Base-by-base conservation (phyloP, 2,329 filamentous ascomycete genomes). In the Hirsutella rhossiliensis region DNA sequence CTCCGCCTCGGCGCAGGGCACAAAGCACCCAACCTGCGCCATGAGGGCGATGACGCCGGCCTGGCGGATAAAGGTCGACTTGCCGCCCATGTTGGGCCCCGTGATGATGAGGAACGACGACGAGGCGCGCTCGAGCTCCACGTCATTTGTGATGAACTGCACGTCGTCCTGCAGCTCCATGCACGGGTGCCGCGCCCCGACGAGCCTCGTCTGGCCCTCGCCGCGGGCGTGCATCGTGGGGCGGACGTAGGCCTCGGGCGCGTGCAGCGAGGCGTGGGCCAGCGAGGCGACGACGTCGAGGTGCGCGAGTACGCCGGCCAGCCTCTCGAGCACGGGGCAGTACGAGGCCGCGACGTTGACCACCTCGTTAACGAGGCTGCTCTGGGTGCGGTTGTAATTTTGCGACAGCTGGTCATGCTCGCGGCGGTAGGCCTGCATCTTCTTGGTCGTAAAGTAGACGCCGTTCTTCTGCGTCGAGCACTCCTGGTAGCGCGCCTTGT, bases 111-210 rank as follows among this genome's bases (percentile, higher is more conserved):
- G 73, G 65, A 98, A 97, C 3, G 90, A 88, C 0, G 87, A 94
- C 40, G 77, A 73, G 45, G 82, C 81, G 9, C 88, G 81, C 5
- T 78, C 73, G 32, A 98, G 78, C 43, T 81, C 80, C 19, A 97
- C 87, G 54, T 98, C 90, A 61, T 98, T 98, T 45, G 90, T 96
- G 64, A 98, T 98, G 68, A 98, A 98, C 49, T 90, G 89, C 37
- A 98, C 82, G 56, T 98, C 92, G 56, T 98, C 94, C 64, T 98
- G 92, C 78, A 96, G 89, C 62, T 98, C 92, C 78, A 98, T 86
- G 60, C 92, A 98, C 0, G 94, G 94, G 59, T 98, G 92, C 11
- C 94, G 84, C 3, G 92, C 87, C 66, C 95, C 94, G 51, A 82
- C 85, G n/a, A 98, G 75, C 19, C 94, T 69, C 0, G 92, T 98